Percentiles rank a stretch among this genome's conserved stretches.
phyloP scores from a whole-genome alignment of 768 basidiomycete genomes.

The Serendipita sp. region DNA sequence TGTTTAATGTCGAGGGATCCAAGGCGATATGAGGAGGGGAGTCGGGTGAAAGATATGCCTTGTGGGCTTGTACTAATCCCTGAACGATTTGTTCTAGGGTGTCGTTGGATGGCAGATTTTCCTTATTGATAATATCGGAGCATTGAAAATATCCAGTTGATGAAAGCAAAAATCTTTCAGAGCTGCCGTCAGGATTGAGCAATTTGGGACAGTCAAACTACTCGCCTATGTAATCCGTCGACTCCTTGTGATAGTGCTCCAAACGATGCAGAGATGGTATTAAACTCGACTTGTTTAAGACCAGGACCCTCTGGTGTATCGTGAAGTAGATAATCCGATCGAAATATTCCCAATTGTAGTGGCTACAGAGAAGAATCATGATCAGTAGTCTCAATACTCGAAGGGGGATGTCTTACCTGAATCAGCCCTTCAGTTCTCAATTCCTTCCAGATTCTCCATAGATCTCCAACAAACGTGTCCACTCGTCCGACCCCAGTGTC shows the following conservation, averaged over 20 bases:
- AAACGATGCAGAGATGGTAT: constrained; percentile 88
- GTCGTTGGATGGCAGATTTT: constrained; percentile 58
- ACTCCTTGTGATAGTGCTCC: constrained; percentile 56
- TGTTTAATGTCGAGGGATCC: constrained; percentile 18
- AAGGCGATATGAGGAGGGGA: background rate
- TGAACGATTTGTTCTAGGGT: constrained; percentile 51
- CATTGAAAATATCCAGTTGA: constrained; percentile 51
- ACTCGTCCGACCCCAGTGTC: constrained; percentile 60
- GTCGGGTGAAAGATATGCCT: constrained; percentile 32
- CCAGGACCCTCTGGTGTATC: constrained; percentile 21
- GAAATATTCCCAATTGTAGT: constrained; percentile 75
- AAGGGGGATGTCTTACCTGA: constrained; percentile 28
- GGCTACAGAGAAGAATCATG: constrained; percentile 29
- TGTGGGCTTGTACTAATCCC: constrained; percentile 69
- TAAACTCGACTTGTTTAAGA: constrained; percentile 97
- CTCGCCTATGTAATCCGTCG: constrained; percentile 61
- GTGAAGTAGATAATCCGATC: constrained; percentile 90
- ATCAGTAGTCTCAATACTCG: constrained; percentile 7
- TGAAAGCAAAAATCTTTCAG: constrained; percentile 43
- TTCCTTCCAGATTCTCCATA: constrained; percentile 78
- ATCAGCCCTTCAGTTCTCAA: constrained; percentile 46
- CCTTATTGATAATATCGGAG: constrained; percentile 34
- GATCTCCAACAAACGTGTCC: constrained; percentile 68
- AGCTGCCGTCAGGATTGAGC: background rate
- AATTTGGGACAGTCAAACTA: background rate